A percentile compares a stretch with the other conserved stretches of the same genome.
Conservation (phyloP, 2,329 filamentous ascomycete genomes). For the Cladosporium sp. region DNA sequence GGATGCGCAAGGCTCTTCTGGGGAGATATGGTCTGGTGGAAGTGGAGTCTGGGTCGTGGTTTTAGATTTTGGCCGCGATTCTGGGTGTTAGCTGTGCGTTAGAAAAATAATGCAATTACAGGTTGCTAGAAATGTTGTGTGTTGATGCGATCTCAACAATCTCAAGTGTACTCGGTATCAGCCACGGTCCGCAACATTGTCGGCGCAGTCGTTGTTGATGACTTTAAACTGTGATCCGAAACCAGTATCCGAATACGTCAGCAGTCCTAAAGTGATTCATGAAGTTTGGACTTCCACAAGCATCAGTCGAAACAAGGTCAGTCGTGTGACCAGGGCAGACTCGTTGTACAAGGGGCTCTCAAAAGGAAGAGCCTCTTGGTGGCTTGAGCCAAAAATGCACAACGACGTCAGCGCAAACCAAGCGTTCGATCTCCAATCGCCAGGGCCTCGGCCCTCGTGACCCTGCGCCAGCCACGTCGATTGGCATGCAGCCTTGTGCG, state of each 20-base stretch:
- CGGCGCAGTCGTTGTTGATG: too few species aligned
- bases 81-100: background rate
- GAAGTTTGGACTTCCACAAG: background rate
- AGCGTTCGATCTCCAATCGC: background rate
- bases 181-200: background rate
- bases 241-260: background rate
- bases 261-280: background rate
- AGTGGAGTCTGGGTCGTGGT: background rate
- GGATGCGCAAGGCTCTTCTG: background rate
- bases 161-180: background rate
- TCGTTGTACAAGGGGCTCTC: background rate
- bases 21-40: background rate
- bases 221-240: background rate
- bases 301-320: background rate
- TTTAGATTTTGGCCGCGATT: background rate
- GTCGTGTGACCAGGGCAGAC: background rate
- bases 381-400: constrained; percentile 9
- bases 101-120: too few species aligned
- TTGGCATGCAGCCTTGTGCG: background rate
- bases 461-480: background rate
- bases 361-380: background rate
- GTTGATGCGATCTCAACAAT: background rate
- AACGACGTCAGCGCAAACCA: constrained; percentile 8
- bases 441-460: constrained; percentile 6
- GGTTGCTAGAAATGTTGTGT: too few species aligned